These are phyloP conservation scores for Lumnitzera littorea DNA, from an alignment of 345 rosid genomes.

Conservation along the genomic window DNA sequence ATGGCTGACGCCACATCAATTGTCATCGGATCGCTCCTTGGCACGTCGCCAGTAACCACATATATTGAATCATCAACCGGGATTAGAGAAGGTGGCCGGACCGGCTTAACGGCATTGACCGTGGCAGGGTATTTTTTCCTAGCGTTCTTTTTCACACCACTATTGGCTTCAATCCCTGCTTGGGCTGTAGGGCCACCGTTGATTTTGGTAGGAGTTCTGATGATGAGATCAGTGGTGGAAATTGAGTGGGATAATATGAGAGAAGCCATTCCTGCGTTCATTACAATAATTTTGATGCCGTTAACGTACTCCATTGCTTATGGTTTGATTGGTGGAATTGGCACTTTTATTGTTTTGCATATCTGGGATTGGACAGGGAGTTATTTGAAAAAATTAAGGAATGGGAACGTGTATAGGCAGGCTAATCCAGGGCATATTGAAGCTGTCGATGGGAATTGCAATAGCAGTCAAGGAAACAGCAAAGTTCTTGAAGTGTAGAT, in stretches of 20 bases:
- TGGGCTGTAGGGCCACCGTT: conserved; percentile 99
- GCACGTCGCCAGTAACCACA: conserved; percentile 83
- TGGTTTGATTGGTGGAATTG: conserved; percentile 85
- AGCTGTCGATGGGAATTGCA: too few species aligned
- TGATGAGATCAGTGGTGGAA: conserved; percentile 92
- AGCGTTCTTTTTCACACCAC: conserved; percentile 79
- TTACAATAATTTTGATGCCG: conserved; percentile 80
- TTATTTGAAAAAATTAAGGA: conserved; percentile 31
- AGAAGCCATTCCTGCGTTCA: conserved; percentile 80
- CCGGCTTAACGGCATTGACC: conserved; percentile 79
- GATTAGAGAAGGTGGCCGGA: conserved; percentile 79
- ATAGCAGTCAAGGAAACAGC: too few species aligned
- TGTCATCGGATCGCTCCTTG: conserved; percentile 75
- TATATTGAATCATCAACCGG: conserved; percentile 89
- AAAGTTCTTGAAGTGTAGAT: too few species aligned
- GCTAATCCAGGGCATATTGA: too few species aligned
- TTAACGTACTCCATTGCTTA: conserved; percentile 87
- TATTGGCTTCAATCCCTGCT: conserved; percentile 77
- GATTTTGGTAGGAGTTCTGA: conserved; percentile 84
- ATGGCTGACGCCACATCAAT: conserved; percentile 85
- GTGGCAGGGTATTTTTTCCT: conserved; percentile 74
- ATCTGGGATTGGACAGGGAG: conserved; percentile 61
- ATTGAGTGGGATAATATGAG: conserved; percentile 88
- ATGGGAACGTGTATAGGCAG: conserved; percentile 17
- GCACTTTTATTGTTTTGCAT: conserved; percentile 61